phyloP scores from a whole-genome alignment of 2,329 filamentous ascomycete species.

The Diaporthe amygdali region DNA sequence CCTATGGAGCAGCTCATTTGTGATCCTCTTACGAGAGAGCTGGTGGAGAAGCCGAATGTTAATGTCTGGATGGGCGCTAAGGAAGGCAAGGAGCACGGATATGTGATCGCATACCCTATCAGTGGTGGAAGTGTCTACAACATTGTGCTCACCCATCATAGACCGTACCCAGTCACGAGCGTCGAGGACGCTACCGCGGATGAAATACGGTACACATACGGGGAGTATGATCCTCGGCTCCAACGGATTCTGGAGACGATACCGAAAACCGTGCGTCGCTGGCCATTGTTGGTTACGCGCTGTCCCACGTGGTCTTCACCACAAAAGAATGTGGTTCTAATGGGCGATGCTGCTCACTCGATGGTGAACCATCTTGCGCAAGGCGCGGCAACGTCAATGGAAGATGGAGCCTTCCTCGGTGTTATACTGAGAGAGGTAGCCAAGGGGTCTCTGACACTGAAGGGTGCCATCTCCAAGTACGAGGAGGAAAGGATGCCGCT shows the following conservation, averaged over 20 bases:
- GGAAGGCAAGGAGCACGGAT: constrained; percentile 32
- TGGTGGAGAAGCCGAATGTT: constrained; percentile 45
- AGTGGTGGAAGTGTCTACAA: constrained; percentile 49
- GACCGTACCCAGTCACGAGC: constrained; percentile 37
- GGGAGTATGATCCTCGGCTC: constrained; percentile 50
- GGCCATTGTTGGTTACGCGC: constrained; percentile 49
- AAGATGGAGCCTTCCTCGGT: constrained; percentile 47
- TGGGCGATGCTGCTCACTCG: constrained; percentile 46
- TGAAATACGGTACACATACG: constrained; percentile 47
- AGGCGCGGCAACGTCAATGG: constrained; percentile 49
- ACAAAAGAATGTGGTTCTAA: constrained; percentile 47
- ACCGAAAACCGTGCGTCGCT: constrained; percentile 36
- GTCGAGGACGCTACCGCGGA: constrained; percentile 45
- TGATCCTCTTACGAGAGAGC: constrained; percentile 44
- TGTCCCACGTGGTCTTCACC: constrained; percentile 46
- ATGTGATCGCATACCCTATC: constrained; percentile 53
- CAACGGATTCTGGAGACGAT: constrained; percentile 47
- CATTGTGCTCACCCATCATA: constrained; percentile 49
- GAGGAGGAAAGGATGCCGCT: constrained; percentile 48
- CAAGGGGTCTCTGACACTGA: constrained; percentile 36
- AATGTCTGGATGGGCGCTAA: constrained; percentile 48
- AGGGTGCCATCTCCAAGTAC: constrained; percentile 40
- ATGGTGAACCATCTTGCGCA: constrained; percentile 51
- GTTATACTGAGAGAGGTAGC: constrained; percentile 41
- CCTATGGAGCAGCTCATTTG: constrained; percentile 46